A percentile compares a stretch with the other conserved stretches of the same genome.
Evolutionary conservation across 768 basidiomycete species (phyloP).

Genomic region (Mycena kentingensis): DNA sequence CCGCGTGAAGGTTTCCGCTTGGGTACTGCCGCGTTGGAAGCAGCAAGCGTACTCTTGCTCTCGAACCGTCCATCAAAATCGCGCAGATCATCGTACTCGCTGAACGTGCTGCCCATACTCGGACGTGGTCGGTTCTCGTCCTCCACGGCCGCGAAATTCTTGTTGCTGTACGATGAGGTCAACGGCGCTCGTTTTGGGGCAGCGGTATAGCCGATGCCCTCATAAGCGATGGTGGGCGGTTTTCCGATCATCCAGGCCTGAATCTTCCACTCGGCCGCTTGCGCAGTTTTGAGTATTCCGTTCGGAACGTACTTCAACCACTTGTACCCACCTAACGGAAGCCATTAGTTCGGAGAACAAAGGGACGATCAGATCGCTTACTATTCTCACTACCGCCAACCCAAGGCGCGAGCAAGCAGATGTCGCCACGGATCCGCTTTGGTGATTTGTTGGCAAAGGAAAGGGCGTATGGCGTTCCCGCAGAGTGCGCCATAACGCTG

Average conservation of each 20-base stretch:
- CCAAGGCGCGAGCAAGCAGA: constrained; percentile 95
- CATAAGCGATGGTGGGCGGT: constrained; percentile 79
- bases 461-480: constrained; percentile 92
- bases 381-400: constrained; percentile 88
- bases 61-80: constrained; percentile 89
- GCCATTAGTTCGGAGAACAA: constrained; percentile 9
- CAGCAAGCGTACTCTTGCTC: constrained; percentile 72
- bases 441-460: constrained; percentile 80
- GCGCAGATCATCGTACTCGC: constrained; percentile 84
- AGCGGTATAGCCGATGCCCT: constrained; percentile 83
- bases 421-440: constrained; percentile 75
- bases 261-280: constrained; percentile 96
- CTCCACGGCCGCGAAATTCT: constrained; percentile 25
- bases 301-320: constrained; percentile 98
- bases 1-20: constrained; percentile 67
- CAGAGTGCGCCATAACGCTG: constrained; percentile 93
- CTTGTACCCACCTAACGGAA: constrained; percentile 72
- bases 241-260: constrained; percentile 98
- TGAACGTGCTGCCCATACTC: constrained; percentile 72
- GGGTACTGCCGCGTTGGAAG: constrained; percentile 36
- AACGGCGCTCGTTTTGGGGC: constrained; percentile 26
- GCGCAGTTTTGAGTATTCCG: constrained; percentile 89
- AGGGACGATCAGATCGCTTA: constrained; percentile 41
- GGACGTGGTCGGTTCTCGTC: constrained; percentile 56
- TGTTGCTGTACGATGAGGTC: constrained; percentile 33